A percentile compares a stretch with the other conserved stretches of the same genome.
These are phyloP conservation scores for Anthostomella pinea DNA, from an alignment of 2,329 filamentous ascomycete species.

Conservation along the genomic window DNA sequence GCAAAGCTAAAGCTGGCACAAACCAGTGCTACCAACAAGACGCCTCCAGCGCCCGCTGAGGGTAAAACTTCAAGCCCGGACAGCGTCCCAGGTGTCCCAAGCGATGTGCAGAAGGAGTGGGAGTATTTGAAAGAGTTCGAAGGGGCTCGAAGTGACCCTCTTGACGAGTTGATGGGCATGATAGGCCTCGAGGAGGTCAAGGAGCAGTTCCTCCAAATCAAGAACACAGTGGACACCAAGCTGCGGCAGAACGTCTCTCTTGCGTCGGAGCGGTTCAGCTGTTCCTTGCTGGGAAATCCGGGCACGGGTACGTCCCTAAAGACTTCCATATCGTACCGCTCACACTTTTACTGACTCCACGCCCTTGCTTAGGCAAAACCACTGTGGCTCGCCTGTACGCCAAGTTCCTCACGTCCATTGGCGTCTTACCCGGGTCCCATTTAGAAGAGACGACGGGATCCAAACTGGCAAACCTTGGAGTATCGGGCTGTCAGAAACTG, in stretches of 20 bases:
- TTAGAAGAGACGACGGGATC: conserved; percentile 70
- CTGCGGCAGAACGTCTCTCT: conserved; percentile 49
- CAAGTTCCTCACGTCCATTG: conserved; percentile 59
- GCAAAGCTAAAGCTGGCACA: conserved; percentile 10
- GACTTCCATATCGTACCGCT: too few species aligned
- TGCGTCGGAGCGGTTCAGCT: conserved; percentile 50
- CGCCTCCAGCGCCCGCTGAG: conserved; percentile 1
- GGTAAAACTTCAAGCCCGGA: too few species aligned
- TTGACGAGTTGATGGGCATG: conserved; percentile 58
- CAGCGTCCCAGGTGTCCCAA: too few species aligned
- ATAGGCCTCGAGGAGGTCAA: conserved; percentile 61
- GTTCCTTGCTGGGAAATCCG: conserved; percentile 58
- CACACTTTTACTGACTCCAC: background rate
- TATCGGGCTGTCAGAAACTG: conserved; percentile 54
- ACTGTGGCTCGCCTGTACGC: conserved; percentile 72
- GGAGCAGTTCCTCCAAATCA: conserved; percentile 51
- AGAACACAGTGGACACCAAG: conserved; percentile 51
- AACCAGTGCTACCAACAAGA: conserved; percentile 3
- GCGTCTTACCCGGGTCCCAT: conserved; percentile 55
- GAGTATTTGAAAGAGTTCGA: conserved; percentile 49
- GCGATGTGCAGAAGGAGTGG: conserved; percentile 43
- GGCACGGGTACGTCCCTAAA: conserved; percentile 55
- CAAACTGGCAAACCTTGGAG: conserved; percentile 59
- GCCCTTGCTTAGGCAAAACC: conserved; percentile 56
- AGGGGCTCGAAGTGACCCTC: conserved; percentile 42